Conservation (phyloP, 495 filamentous ascomycete genomes). For the Xylaria venustula region DNA sequence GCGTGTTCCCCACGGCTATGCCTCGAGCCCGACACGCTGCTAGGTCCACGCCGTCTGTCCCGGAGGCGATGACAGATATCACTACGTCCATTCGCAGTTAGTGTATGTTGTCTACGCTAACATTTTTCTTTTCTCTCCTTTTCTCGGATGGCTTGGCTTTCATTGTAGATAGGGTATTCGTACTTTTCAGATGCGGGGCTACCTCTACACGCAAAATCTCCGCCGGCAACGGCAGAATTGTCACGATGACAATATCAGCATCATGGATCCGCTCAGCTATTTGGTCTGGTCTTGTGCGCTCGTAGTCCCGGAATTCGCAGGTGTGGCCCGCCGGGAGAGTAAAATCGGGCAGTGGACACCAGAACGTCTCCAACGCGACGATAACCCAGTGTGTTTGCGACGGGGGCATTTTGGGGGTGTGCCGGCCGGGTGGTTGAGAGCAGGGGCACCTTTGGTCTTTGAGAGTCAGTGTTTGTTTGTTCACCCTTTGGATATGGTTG, state of each 20-base stretch:
- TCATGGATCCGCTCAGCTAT: slow-evolving; percentile 39
- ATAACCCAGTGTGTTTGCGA: slow-evolving; percentile 35
- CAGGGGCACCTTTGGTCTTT: too few species aligned
- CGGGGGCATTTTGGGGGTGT: slow-evolving; percentile 1
- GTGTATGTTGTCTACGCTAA: not conserved
- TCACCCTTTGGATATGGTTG: not conserved
- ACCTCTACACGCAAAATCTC: slow-evolving; percentile 34
- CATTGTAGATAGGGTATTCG: not conserved
- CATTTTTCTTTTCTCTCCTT: too few species aligned
- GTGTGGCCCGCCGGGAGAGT: slow-evolving; percentile 37
- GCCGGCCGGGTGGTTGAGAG: too few species aligned
- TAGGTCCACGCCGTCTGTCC: slow-evolving; percentile 52
- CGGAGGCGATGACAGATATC: slow-evolving; percentile 51
- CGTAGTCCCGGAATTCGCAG: slow-evolving; percentile 32
- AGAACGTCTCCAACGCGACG: slow-evolving; percentile 47
- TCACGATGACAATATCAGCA: slow-evolving; percentile 51
- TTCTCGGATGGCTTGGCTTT: too few species aligned
- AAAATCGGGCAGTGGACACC: slow-evolving; percentile 44
- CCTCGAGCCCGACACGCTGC: slow-evolving; percentile 42
- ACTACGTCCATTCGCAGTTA: slow-evolving; percentile 17
- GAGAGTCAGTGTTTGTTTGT: too few species aligned
- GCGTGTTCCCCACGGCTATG: slow-evolving; percentile 47
- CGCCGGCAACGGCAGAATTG: slow-evolving; percentile 38
- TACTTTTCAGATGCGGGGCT: slow-evolving; percentile 35
- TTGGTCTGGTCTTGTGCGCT: slow-evolving; percentile 28